phyloP scores from a whole-genome alignment of 2,329 filamentous ascomycete genomes.

The Aureobasidium lini region DNA sequence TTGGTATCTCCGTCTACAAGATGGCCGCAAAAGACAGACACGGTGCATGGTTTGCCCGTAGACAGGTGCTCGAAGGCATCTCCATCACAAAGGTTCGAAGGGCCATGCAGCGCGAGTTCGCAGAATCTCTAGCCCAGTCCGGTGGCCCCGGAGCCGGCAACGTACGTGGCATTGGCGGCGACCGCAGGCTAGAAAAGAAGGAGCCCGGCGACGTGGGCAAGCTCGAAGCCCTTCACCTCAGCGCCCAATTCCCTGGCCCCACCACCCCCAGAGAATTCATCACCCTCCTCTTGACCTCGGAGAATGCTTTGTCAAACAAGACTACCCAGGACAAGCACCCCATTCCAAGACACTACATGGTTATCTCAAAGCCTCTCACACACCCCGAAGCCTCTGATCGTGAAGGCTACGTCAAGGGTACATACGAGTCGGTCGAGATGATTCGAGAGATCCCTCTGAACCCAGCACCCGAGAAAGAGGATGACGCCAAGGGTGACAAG shows the following conservation, averaged over 20 bases:
- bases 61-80: conserved; percentile 73
- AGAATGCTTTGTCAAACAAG: conserved; percentile 42
- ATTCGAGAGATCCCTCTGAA: conserved; percentile 70
- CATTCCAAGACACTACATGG: conserved; percentile 65
- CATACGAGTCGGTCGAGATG: conserved; percentile 87
- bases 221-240: conserved; percentile 73
- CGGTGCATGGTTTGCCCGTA: conserved; percentile 82
- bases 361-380: conserved; percentile 75
- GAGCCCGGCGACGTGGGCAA: conserved; percentile 53
- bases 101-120: conserved; percentile 72
- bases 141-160: conserved; percentile 64
- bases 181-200: conserved; percentile 61
- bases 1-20: conserved; percentile 73
- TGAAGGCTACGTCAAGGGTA: conserved; percentile 69
- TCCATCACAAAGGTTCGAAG: conserved; percentile 70
- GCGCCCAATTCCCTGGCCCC: conserved; percentile 83
- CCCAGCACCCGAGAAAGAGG: conserved; percentile 23
- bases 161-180: conserved; percentile 78
- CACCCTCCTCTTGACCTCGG: conserved; percentile 64
- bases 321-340: conserved; percentile 30
- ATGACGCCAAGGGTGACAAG: conserved; percentile 18
- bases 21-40: conserved; percentile 69
- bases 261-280: conserved; percentile 85
- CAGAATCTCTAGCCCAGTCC: conserved; percentile 64
- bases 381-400: conserved; percentile 66